Base-by-base conservation (phyloP, 805 yeast genomes). In the Candida coquimbonensis region DNA sequence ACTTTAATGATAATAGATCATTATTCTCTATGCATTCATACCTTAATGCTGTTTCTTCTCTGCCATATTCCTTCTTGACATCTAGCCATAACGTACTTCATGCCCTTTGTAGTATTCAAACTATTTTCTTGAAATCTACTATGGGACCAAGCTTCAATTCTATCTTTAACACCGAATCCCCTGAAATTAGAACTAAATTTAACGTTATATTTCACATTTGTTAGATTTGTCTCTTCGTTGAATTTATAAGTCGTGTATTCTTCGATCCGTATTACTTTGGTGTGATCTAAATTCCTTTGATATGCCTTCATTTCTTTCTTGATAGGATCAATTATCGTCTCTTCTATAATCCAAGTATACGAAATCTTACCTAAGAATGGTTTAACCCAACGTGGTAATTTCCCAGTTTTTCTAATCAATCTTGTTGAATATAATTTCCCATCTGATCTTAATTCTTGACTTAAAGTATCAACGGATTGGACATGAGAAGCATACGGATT, bases 401-500 rank as follows among this genome's bases (percentile, higher is more conserved):
- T 73, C 2, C 97, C 97, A 5, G 76, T 69, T 61, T 90, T 91
- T 53, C 77, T 77, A 38, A 90, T 79, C 36, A 90, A 68, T 53
- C 91, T 74, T 5, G 91, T 84, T 35, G 86, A 80, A 53, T 78
- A 75, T 39, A 90, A 72, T 42, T 78, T 70, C 24, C 95, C 95
- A 11, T 78, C 68, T 50, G 83, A 87, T 26, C 24, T 44, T 17
- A 87, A 69, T 49, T 68, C 62, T 43, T 76, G 67, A 32, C 79
- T 79, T 14, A 90, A 60, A 2, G 95, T 85, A 61, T 90, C 98
- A 26, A 80, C 80, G 8, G 95, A 83, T 33, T 82, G 68, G 12
- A 91, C 96, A 66, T 91, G 96, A 9, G 78, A 69, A 16, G 96
- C 82, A 61, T 74, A 89, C 3, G 98, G 98, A 61, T 77, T 77